These are phyloP conservation scores for Pittosporum tobira DNA, from an alignment of 129 eudicot genomes.

Conservation along the genomic window DNA sequence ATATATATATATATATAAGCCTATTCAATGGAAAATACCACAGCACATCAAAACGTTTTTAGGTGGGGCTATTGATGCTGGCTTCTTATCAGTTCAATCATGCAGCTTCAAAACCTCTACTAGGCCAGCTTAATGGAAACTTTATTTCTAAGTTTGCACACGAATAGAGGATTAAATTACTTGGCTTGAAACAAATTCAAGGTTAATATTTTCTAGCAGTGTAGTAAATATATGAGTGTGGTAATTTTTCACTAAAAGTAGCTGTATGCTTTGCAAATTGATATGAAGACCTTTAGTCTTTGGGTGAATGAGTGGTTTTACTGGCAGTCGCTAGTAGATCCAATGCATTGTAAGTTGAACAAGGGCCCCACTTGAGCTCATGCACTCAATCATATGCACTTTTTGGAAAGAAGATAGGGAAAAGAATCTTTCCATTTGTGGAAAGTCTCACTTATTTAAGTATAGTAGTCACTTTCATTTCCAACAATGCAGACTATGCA, in stretches of 20 bases:
- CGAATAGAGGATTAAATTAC: background rate
- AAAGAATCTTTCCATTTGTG: constrained; percentile 26
- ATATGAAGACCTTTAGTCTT: background rate
- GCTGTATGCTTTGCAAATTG: background rate
- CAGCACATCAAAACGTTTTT: background rate
- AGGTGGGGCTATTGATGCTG: background rate
- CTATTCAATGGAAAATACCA: background rate
- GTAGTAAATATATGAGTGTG: background rate
- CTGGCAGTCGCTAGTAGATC: background rate
- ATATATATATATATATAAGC: too few species aligned
- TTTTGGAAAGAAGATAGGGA: constrained; percentile 8
- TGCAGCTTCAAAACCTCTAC: background rate
- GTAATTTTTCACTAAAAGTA: background rate
- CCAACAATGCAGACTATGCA: background rate
- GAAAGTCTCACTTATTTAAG: constrained; percentile 12
- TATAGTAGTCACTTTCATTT: constrained; percentile 12
- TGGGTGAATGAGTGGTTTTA: background rate
- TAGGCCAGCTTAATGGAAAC: background rate
- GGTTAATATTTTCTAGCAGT: background rate
- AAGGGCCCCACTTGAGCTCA: constrained; percentile 19
- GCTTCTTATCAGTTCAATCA: background rate
- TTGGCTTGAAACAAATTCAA: background rate
- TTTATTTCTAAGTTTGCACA: background rate
- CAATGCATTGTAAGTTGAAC: constrained; percentile 6
- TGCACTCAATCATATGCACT: constrained; percentile 9